Evolutionary conservation across 2,329 filamentous ascomycete genomes (phyloP), one percentile per base, ranked within the genome.

Genomic region (Cordyceps cateniannulata): DNA sequence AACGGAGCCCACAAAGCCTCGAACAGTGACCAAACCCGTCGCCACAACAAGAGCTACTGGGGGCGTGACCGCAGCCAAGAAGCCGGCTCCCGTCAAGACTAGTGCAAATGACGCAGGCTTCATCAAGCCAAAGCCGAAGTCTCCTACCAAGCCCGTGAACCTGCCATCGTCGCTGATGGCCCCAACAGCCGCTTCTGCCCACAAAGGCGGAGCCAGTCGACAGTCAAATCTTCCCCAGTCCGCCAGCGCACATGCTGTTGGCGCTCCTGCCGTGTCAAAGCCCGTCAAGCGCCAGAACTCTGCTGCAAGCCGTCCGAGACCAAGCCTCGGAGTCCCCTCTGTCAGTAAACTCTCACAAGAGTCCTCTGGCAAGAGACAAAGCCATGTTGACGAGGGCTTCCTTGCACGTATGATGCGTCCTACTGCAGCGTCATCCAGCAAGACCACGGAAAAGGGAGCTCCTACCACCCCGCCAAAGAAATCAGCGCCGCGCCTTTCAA

Each of bases 361-460:
- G 48, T 20, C 49, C 66, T 67, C 81, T 55, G 64, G 79, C 7
- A 81, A 80, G 66, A 77, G 79, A 63, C 77, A 81, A 27, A 79
- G 77, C 51, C 81, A 82, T 20, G 78, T 88, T 1, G 87, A 90
- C 64, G 86, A 90, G 65, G 75, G 85, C 16, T 93, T 93, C 73
- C 75, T 93, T 27, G 88, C 88, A n/a, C 84, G 89, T 57, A 91
- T 93, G 89, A 92, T 88, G 85, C 80, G 89, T 45, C 89, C 89
- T 2, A 93, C 89, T 0, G 83, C 87, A 49, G 79, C 84, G 50
- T 90, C 86, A 5, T 81, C 86, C 9, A 86, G 80, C 64, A 91
- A 90, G 74, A 81, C 82, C 0, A 77, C 83, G 3, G 87, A 90
- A 5, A 91, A 89, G 74, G 71, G 27, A 27, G 40, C 70, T 1